Percentiles rank a stretch among this genome's conserved stretches.
phyloP scores from a whole-genome alignment of 208 protist genomes.

The Leishmania gerbilli region DNA sequence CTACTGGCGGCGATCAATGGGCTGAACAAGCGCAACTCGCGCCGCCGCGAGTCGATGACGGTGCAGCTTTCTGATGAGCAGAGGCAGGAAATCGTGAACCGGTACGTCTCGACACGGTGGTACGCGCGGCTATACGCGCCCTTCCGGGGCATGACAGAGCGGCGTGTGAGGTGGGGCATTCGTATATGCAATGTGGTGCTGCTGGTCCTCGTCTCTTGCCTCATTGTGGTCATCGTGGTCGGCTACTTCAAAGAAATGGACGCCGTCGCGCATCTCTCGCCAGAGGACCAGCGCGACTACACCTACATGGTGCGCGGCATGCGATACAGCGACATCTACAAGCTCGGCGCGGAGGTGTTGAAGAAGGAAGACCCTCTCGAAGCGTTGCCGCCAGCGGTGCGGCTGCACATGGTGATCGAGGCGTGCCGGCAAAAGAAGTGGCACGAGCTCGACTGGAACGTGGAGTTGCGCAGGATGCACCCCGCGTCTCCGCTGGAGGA shows the following conservation, averaged over 20 bases:
- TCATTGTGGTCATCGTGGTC: slow-evolving; percentile 21
- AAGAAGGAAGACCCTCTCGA: slow-evolving; percentile 66
- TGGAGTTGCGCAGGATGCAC: slow-evolving; percentile 56
- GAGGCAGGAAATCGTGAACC: slow-evolving; percentile 58
- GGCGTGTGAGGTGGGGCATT: slow-evolving; percentile 47
- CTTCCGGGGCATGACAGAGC: slow-evolving; percentile 50
- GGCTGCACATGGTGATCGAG: slow-evolving; percentile 66
- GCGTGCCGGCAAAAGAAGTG: slow-evolving; percentile 52
- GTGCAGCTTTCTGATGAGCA: slow-evolving; percentile 63
- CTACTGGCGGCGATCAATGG: slow-evolving; percentile 44
- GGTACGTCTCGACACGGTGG: slow-evolving; percentile 57
- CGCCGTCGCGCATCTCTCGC: slow-evolving; percentile 45
- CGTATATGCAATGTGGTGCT: slow-evolving; percentile 37
- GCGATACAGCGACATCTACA: slow-evolving; percentile 72
- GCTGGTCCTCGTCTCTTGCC: background rate
- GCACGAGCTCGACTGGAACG: slow-evolving; percentile 62
- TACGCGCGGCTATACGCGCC: slow-evolving; percentile 52
- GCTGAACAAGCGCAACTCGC: slow-evolving; percentile 32
- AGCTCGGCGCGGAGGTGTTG: slow-evolving; percentile 48
- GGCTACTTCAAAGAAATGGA: slow-evolving; percentile 64
- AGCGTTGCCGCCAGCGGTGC: slow-evolving; percentile 54
- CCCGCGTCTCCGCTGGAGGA: slow-evolving; percentile 43
- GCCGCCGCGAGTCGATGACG: slow-evolving; percentile 19
- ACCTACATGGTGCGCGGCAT: slow-evolving; percentile 66
- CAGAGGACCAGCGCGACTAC: slow-evolving; percentile 68